phyloP scores from a whole-genome alignment of 202 grass and related monocot genomes.

The Dendrocalamus latiflorus region DNA sequence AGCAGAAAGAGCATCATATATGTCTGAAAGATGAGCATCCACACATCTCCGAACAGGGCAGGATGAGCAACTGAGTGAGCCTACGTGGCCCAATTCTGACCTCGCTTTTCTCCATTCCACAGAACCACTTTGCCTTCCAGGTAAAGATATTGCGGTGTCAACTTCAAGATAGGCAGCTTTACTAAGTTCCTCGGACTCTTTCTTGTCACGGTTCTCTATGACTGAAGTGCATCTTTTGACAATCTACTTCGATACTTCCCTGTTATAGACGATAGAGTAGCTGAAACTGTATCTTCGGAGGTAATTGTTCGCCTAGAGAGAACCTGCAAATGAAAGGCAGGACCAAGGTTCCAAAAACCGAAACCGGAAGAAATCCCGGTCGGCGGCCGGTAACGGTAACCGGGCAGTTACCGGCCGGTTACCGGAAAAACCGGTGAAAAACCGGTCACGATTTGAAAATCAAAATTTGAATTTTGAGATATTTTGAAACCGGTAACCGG shows the following conservation, averaged over 20 bases:
- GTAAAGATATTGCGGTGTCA: conserved; percentile 56
- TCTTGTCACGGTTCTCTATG: conserved; percentile 53
- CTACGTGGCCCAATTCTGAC: conserved; percentile 60
- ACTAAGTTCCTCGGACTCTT: conserved; percentile 78
- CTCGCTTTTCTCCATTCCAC: conserved; percentile 83
- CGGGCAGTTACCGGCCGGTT: too few relatives aligned
- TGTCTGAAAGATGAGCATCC: conserved; percentile 83
- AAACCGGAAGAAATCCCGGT: too few relatives aligned
- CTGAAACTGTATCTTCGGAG: conserved; percentile 53
- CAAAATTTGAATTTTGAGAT: too few relatives aligned
- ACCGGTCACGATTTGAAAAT: too few relatives aligned
- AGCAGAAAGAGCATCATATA: conserved; percentile 66
- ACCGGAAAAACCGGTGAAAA: too few relatives aligned
- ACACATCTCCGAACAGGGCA: conserved; percentile 78
- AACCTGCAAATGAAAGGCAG: conserved; percentile 50
- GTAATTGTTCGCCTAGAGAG: conserved; percentile 73
- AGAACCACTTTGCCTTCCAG: conserved; percentile 93
- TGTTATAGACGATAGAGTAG: conserved; percentile 70
- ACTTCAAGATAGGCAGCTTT: conserved; percentile 53
- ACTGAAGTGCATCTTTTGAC: conserved; percentile 48
- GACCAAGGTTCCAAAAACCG: neutral
- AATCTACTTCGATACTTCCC: conserved; percentile 50
- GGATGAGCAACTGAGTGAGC: conserved; percentile 56
- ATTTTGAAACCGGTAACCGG: too few relatives aligned
- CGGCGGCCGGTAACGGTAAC: too few relatives aligned